phyloP scores from a whole-genome alignment of 139 green algal genomes.

The Nannochloris sp. region DNA sequence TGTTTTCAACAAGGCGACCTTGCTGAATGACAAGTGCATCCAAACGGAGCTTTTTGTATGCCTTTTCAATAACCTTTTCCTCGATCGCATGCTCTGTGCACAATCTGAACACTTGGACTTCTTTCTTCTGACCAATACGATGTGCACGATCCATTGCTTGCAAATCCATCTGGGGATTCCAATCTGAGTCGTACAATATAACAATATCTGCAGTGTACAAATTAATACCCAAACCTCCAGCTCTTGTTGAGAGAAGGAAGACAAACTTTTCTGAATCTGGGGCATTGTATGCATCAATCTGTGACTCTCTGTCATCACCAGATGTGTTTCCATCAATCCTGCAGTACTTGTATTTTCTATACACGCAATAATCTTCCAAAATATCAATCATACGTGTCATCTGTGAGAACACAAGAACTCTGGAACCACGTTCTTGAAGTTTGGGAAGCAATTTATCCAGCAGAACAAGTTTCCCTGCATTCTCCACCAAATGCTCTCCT shows the following conservation, averaged over 20 bases:
- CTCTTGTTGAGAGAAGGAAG: conserved; percentile 92
- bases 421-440: conserved; percentile 61
- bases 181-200: conserved; percentile 91
- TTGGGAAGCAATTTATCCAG: conserved; percentile 83
- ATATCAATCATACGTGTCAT: conserved; percentile 97
- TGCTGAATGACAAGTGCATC: conserved; percentile 99
- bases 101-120: conserved; percentile 97
- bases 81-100: conserved; percentile 96
- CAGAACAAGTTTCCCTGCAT: conserved; percentile 82
- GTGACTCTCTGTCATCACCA: conserved; percentile 85
- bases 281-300: conserved; percentile 87
- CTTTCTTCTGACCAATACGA: conserved; percentile 99
- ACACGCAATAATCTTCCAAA: conserved; percentile 92
- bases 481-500: conserved; percentile 78
- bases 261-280: conserved; percentile 82
- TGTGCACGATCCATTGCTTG: conserved; percentile 98
- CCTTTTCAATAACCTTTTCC: conserved; percentile 99
- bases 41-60: conserved; percentile 98
- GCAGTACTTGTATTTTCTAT: conserved; percentile 76
- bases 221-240: conserved; percentile 95
- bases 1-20: conserved; percentile 87
- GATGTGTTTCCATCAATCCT: conserved; percentile 95
- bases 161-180: conserved; percentile 50
- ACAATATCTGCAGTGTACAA: conserved; percentile 95
- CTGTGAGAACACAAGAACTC: conserved; percentile 84